Evolutionary conservation across 371 early-diverging fungal genomes (phyloP).

Genomic region (Mortierella sp.): DNA sequence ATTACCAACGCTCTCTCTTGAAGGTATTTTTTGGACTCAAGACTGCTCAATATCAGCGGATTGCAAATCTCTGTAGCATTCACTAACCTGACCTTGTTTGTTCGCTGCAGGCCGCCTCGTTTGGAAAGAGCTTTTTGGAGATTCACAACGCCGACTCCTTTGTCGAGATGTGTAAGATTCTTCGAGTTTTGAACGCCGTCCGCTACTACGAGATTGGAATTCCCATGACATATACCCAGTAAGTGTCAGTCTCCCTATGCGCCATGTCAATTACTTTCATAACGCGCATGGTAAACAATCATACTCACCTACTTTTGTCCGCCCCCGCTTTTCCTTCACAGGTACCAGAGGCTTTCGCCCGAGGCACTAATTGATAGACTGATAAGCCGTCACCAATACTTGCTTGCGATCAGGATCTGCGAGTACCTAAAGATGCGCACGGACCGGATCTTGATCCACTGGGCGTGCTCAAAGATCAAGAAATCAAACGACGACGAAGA

Average conservation of each 20-base stretch:
- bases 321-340: constrained; percentile 19
- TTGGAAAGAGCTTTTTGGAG: constrained; percentile 94
- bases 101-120: constrained; percentile 84
- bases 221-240: constrained; percentile 91
- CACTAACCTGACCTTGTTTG: not conserved
- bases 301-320: not conserved
- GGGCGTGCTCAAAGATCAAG: constrained; percentile 97
- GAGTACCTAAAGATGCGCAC: constrained; percentile 85
- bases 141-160: constrained; percentile 87
- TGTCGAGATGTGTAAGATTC: constrained; percentile 87
- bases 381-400: constrained; percentile 86
- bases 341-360: constrained; percentile 81
- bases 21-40: constrained; percentile 54
- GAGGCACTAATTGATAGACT: constrained; percentile 87
- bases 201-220: constrained; percentile 89
- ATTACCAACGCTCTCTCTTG: constrained; percentile 83
- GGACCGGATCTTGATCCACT: constrained; percentile 90
- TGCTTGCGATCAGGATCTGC: constrained; percentile 88
- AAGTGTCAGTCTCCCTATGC: constrained; percentile 30
- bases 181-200: constrained; percentile 93
- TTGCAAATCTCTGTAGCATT: not conserved
- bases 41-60: no score
- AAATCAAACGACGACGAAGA: constrained; percentile 90
- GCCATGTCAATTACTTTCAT: not conserved
- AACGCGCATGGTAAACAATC: not conserved